Percentiles rank a stretch among this genome's conserved stretches.
These are phyloP conservation scores for Xylaria venustula DNA, from an alignment of 495 filamentous ascomycete genomes.

Conservation along the genomic window DNA sequence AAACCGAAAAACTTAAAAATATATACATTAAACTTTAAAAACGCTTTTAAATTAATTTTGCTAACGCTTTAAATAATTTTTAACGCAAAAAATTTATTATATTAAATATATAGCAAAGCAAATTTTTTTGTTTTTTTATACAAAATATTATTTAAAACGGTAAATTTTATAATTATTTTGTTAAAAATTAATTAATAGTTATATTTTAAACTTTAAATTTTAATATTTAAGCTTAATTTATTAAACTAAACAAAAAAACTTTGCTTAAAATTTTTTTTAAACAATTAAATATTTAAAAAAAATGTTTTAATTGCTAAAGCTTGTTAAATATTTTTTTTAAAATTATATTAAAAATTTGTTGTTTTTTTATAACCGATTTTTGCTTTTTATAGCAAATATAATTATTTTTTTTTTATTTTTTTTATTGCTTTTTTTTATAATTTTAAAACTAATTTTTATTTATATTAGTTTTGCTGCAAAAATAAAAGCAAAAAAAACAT, in stretches of 20 bases:
- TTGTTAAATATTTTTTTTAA: background rate
- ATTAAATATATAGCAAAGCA: background rate
- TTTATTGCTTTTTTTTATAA: background rate
- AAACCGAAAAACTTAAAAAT: too few species aligned
- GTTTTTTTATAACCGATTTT: too few species aligned
- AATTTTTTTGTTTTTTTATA: background rate
- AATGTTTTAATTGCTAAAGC: background rate
- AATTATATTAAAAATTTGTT: background rate
- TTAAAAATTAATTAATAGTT: background rate
- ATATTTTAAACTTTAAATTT: too few species aligned
- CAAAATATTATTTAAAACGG: background rate
- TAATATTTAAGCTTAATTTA: background rate
- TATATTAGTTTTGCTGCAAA: background rate
- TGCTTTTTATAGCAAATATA: background rate
- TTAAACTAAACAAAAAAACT: background rate
- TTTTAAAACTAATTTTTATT: background rate
- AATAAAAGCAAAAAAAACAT: too few species aligned
- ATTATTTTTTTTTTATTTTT: background rate
- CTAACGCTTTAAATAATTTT: too few species aligned
- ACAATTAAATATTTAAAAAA: background rate
- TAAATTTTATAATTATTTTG: background rate
- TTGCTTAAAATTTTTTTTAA: background rate
- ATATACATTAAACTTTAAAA: too few species aligned
- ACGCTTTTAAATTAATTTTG: too few species aligned
- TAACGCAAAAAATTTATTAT: too few species aligned